These are phyloP conservation scores for Diaporthe caulivora DNA, from an alignment of 2,329 filamentous ascomycete species.

Conservation along the genomic window DNA sequence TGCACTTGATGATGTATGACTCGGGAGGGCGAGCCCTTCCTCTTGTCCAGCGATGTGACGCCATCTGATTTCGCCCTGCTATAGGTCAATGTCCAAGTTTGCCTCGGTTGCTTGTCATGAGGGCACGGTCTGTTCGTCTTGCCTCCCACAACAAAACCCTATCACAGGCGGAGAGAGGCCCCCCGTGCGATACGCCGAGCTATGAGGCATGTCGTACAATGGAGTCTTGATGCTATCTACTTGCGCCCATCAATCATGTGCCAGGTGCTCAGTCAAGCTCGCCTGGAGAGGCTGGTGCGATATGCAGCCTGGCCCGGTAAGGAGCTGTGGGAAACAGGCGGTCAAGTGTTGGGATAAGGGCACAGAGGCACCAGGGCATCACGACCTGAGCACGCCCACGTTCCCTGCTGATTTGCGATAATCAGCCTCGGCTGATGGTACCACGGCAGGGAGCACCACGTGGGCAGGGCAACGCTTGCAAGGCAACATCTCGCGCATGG, in stretches of 20 bases:
- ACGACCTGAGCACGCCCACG: not conserved
- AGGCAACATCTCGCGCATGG: not conserved
- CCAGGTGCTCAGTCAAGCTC: slow-evolving; percentile 4
- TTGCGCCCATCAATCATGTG: slow-evolving; percentile 23
- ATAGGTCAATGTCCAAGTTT: slow-evolving; percentile 12
- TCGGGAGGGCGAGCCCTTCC: not conserved
- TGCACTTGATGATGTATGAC: slow-evolving; percentile 27
- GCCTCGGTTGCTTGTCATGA: slow-evolving; percentile 13
- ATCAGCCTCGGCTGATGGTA: slow-evolving; percentile 23
- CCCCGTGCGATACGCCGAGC: slow-evolving; percentile 7
- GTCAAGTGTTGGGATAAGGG: not conserved
- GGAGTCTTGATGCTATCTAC: slow-evolving; percentile 15
- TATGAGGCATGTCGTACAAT: not conserved
- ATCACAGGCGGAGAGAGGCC: slow-evolving; percentile 17
- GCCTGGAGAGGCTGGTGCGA: slow-evolving; percentile 9
- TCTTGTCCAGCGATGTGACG: not conserved
- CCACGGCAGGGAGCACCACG: slow-evolving; percentile 9
- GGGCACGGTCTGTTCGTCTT: slow-evolving; percentile 1
- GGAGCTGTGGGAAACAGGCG: not conserved
- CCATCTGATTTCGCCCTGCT: slow-evolving; percentile 13
- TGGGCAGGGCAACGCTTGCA: slow-evolving; percentile 5
- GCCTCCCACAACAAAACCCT: not conserved
- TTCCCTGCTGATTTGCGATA: slow-evolving; percentile 12
- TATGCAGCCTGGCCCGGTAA: not conserved
- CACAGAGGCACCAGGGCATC: not conserved